These are phyloP conservation scores for Spathaspora arborariae DNA, from an alignment of 805 yeast species.

Conservation along the genomic window DNA sequence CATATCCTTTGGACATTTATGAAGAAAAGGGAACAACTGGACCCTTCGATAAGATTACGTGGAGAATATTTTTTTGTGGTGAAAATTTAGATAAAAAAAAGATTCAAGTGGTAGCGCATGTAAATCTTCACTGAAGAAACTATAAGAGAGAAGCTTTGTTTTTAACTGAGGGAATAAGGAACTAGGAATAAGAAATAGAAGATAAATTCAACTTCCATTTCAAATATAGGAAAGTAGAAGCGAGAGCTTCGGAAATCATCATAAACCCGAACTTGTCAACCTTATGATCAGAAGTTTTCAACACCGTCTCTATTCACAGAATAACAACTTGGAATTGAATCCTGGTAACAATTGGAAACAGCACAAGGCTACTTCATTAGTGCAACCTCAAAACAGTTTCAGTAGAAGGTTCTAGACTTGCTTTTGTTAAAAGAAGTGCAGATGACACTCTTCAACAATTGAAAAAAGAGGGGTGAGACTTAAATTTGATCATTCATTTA, in stretches of 20 bases:
- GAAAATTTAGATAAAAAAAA: neutral
- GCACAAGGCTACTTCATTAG: no score
- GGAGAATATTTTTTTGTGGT: neutral
- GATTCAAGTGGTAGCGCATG: neutral
- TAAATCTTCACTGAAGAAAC: neutral
- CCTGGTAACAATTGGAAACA: no score
- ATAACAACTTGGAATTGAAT: no score
- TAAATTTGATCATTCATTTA: neutral
- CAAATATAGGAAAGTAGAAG: no score
- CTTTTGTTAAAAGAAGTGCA: neutral
- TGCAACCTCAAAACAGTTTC: no score
- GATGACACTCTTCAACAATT: neutral
- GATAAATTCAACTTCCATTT: no score
- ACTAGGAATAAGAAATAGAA: neutral
- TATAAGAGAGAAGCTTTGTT: neutral
- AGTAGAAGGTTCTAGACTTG: neutral
- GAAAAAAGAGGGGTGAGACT: neutral
- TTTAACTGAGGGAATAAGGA: neutral
- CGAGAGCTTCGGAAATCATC: no score
- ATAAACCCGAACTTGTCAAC: no score
- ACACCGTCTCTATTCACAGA: no score
- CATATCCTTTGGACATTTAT: slow-evolving; percentile 1
- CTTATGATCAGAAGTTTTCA: no score
- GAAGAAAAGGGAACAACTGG: neutral
- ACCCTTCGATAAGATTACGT: neutral